A percentile compares a stretch with the other conserved stretches of the same genome.
phyloP scores from a whole-genome alignment of 352 stramenopile genomes.

The Globisporangium paddicum region DNA sequence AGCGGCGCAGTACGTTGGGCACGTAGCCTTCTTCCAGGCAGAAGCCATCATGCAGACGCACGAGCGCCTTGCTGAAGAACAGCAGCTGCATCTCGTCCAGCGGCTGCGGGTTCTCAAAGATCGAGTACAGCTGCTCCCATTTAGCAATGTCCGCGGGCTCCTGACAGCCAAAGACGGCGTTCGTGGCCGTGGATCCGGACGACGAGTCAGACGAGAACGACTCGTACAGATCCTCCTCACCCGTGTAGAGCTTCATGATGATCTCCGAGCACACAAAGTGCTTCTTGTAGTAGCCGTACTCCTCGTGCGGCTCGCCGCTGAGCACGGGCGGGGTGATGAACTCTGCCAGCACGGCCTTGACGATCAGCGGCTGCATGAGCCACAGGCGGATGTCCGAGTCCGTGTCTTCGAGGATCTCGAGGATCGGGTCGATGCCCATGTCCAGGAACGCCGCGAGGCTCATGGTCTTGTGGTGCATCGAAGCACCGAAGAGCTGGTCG shows the following conservation, averaged over 20 bases:
- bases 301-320: constrained; percentile 69
- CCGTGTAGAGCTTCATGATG: constrained; percentile 89
- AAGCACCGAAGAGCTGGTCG: constrained; percentile 39
- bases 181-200: constrained; percentile 55
- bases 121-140: constrained; percentile 79
- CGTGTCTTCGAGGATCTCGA: constrained; percentile 81
- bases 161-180: constrained; percentile 77
- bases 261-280: constrained; percentile 88
- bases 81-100: constrained; percentile 85
- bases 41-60: constrained; percentile 82
- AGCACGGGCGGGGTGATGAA: constrained; percentile 81
- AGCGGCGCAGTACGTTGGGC: constrained; percentile 70
- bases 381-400: constrained; percentile 83
- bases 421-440: constrained; percentile 83
- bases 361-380: constrained; percentile 74
- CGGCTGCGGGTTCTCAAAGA: constrained; percentile 70
- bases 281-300: constrained; percentile 89
- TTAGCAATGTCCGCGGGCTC: constrained; percentile 67
- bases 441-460: constrained; percentile 62
- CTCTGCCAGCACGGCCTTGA: constrained; percentile 71
- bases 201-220: constrained; percentile 84
- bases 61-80: constrained; percentile 86
- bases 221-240: constrained; percentile 85
- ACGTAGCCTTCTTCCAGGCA: constrained; percentile 87
- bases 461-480: constrained; percentile 61